Percentiles rank a stretch among this genome's conserved stretches.
Conservation (phyloP, 768 basidiomycete species). For the Trametes villosa region DNA sequence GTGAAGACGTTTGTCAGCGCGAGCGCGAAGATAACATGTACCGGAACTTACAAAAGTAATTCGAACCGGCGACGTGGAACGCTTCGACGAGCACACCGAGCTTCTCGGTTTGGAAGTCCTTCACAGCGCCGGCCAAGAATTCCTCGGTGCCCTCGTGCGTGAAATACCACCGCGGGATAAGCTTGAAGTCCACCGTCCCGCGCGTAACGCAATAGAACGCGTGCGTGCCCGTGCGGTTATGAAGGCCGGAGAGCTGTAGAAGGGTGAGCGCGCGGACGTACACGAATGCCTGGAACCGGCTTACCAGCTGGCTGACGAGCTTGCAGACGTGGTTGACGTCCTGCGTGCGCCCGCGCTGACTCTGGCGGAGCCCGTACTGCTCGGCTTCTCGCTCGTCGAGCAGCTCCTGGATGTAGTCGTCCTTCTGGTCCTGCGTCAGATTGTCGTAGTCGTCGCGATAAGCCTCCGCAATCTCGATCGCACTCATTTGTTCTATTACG, state of each 20-base stretch:
- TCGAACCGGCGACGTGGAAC: background rate
- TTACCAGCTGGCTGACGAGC: background rate
- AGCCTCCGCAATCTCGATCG: background rate
- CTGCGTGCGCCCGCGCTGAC: background rate
- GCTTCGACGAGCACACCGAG: background rate
- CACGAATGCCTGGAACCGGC: too few relatives aligned
- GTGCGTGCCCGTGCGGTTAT: conserved; percentile 1
- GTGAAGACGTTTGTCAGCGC: too few relatives aligned
- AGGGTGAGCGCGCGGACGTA: too few relatives aligned
- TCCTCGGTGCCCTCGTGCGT: background rate
- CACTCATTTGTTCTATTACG: background rate
- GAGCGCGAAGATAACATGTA: background rate
- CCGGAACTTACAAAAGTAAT: background rate
- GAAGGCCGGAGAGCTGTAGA: background rate
- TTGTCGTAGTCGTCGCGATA: background rate
- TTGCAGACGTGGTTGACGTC: background rate
- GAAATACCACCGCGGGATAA: conserved; percentile 3
- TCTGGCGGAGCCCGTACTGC: background rate
- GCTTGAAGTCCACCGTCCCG: background rate
- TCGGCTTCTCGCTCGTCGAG: background rate
- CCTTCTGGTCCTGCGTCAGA: background rate
- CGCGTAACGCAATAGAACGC: background rate
- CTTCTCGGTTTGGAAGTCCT: background rate
- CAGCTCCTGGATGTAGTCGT: background rate
- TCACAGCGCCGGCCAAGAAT: background rate